Conservation (phyloP, 352 stramenopile species). For the Phytophthora hibernalis region DNA sequence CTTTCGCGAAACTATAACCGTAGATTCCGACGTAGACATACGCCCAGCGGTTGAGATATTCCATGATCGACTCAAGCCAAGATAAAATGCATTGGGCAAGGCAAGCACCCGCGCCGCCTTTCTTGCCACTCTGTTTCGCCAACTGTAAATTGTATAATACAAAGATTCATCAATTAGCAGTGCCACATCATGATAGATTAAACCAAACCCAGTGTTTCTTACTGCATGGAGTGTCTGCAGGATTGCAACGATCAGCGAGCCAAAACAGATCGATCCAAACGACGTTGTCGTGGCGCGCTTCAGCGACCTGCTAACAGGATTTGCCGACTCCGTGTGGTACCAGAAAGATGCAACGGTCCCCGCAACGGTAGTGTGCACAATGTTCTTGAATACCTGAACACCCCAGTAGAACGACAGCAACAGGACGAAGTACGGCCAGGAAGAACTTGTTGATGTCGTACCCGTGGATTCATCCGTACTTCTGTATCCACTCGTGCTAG, state of each 20-base stretch:
- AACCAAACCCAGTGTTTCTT: neutral
- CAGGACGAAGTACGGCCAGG: constrained; percentile 19
- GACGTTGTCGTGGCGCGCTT: constrained; percentile 85
- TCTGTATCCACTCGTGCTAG: neutral
- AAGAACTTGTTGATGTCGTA: constrained; percentile 1
- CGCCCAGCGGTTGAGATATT: constrained; percentile 93
- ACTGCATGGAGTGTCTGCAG: constrained; percentile 82
- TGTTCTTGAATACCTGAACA: constrained; percentile 88
- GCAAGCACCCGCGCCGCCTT: constrained; percentile 65
- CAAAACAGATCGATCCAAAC: constrained; percentile 94
- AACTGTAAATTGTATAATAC: constrained; percentile 28
- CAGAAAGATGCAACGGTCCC: constrained; percentile 94
- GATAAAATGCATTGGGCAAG: constrained; percentile 74
- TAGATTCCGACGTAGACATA: constrained; percentile 94
- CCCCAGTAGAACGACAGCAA: constrained; percentile 94
- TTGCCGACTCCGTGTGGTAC: constrained; percentile 87
- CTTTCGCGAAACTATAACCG: constrained; percentile 91
- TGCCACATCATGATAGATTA: neutral
- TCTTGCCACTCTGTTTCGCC: constrained; percentile 58
- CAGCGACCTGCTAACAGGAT: constrained; percentile 76
- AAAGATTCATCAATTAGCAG: neutral
- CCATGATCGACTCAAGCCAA: constrained; percentile 75
- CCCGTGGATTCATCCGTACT: constrained; percentile 10
- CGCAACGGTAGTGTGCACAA: constrained; percentile 89
- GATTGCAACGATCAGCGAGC: constrained; percentile 92